Percentiles rank a stretch among this genome's conserved stretches.
These are phyloP conservation scores for Lentinula sp. DNA, from an alignment of 768 basidiomycete species.

Conservation along the genomic window DNA sequence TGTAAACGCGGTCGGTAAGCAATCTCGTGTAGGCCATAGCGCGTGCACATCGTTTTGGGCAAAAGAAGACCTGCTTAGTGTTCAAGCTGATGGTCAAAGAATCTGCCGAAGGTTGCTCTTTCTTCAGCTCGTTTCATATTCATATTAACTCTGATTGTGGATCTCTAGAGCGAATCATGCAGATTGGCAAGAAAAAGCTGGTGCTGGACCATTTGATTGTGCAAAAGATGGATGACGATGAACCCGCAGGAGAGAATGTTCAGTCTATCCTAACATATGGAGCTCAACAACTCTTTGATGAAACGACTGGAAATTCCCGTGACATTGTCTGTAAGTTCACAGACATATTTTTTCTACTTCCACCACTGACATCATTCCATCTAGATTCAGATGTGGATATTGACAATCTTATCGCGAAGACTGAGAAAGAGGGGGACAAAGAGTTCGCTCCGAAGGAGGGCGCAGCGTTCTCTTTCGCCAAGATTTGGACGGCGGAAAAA, in stretches of 20 bases:
- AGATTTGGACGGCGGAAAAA: constrained; percentile 84
- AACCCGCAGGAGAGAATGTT: constrained; percentile 72
- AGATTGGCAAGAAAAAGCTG: constrained; percentile 92
- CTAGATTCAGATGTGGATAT: constrained; percentile 77
- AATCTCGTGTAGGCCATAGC: constrained; percentile 70
- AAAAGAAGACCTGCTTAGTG: constrained; percentile 89
- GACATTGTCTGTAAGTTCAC: constrained; percentile 61
- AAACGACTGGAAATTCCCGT: constrained; percentile 48
- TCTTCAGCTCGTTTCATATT: neutral
- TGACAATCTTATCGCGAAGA: constrained; percentile 80
- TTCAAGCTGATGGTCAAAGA: constrained; percentile 96
- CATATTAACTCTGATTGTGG: neutral
- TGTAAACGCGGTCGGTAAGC: neutral
- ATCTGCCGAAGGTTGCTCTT: constrained; percentile 71
- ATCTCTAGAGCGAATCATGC: constrained; percentile 78
- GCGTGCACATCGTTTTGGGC: constrained; percentile 91
- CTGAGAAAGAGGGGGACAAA: constrained; percentile 64
- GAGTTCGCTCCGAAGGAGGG: constrained; percentile 43
- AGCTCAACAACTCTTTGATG: constrained; percentile 75
- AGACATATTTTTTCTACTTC: constrained; percentile 3
- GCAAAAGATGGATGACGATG: constrained; percentile 88
- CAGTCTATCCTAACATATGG: constrained; percentile 87
- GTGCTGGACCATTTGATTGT: constrained; percentile 94
- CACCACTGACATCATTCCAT: neutral
- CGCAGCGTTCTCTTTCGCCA: constrained; percentile 80